These are phyloP conservation scores for Hygrophorus pudorinus DNA, from an alignment of 768 basidiomycete genomes.

Conservation along the genomic window DNA sequence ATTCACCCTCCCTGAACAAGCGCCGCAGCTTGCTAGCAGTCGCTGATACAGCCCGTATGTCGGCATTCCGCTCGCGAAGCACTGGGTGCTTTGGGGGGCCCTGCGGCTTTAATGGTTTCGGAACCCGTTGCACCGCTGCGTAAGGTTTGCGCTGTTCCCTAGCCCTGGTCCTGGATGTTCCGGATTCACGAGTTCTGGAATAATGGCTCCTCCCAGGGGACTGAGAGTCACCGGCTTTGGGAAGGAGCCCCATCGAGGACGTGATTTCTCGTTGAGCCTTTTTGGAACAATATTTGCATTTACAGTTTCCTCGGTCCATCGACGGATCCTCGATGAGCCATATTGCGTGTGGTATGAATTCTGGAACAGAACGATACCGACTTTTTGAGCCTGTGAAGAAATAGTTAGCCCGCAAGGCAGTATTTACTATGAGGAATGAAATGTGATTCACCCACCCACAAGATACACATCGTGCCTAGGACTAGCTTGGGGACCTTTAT, in stretches of 20 bases:
- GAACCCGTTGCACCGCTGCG: conserved; percentile 31
- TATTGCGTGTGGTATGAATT: conserved; percentile 76
- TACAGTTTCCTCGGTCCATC: conserved; percentile 40
- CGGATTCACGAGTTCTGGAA: background rate
- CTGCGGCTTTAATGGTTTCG: conserved; percentile 21
- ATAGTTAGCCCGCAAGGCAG: background rate
- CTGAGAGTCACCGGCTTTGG: conserved; percentile 11
- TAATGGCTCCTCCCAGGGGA: conserved; percentile 7
- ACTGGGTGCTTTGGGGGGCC: conserved; percentile 35
- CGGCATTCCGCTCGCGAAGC: conserved; percentile 51
- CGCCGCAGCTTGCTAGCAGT: conserved; percentile 36
- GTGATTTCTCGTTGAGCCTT: conserved; percentile 63
- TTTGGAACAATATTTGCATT: conserved; percentile 72
- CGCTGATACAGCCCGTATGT: conserved; percentile 49
- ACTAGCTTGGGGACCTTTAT: conserved; percentile 44
- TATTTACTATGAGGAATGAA: background rate
- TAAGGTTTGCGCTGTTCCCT: conserved; percentile 15
- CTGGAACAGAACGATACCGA: conserved; percentile 71
- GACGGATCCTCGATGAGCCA: conserved; percentile 60
- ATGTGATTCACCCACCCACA: conserved; percentile 37
- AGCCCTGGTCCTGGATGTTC: background rate
- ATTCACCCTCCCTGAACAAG: conserved; percentile 59
- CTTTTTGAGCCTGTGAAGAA: conserved; percentile 29
- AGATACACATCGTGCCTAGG: conserved; percentile 75
- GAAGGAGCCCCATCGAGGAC: conserved; percentile 31